Percentiles rank a stretch among this genome's conserved stretches.
These are phyloP conservation scores for Ganoderma resinaceum DNA, from an alignment of 1,284 basidiomycete genomes.

Conservation along the genomic window DNA sequence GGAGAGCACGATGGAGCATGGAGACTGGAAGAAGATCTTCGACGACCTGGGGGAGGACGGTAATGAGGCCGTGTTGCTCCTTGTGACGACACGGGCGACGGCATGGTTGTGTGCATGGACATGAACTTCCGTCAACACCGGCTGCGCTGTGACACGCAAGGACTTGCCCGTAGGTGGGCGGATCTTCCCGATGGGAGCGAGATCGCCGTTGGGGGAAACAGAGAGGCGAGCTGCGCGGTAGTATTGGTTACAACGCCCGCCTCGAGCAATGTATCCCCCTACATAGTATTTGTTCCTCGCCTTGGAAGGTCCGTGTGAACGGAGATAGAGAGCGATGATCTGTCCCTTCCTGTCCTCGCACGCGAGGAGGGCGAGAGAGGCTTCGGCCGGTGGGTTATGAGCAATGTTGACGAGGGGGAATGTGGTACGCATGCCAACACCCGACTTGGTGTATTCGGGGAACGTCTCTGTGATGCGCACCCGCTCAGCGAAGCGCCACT, in stretches of 20 bases:
- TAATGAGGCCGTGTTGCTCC: neutral
- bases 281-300: slow-evolving; percentile 15
- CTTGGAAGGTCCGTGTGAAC: slow-evolving; percentile 8
- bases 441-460: slow-evolving; percentile 22
- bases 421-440: slow-evolving; percentile 19
- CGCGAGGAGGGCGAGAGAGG: slow-evolving; percentile 19
- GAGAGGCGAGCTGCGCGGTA: slow-evolving; percentile 22
- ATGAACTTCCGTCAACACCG: slow-evolving; percentile 11
- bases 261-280: slow-evolving; percentile 25
- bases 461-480: slow-evolving; percentile 13
- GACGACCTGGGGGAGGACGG: slow-evolving; percentile 2
- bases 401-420: slow-evolving; percentile 19
- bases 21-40: slow-evolving; percentile 28
- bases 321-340: slow-evolving; percentile 23
- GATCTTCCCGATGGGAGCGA: neutral
- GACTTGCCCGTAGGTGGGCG: neutral
- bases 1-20: slow-evolving; percentile 23
- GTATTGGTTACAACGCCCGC: slow-evolving; percentile 21
- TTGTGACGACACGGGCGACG: neutral
- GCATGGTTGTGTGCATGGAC: slow-evolving; percentile 12
- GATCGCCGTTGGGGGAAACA: neutral
- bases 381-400: slow-evolving; percentile 4
- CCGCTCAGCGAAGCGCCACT: slow-evolving; percentile 11
- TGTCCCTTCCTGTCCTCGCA: slow-evolving; percentile 21
- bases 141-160: neutral